Conservation (phyloP, 257 asterid genomes). For the Nyctanthes arbortristis region DNA sequence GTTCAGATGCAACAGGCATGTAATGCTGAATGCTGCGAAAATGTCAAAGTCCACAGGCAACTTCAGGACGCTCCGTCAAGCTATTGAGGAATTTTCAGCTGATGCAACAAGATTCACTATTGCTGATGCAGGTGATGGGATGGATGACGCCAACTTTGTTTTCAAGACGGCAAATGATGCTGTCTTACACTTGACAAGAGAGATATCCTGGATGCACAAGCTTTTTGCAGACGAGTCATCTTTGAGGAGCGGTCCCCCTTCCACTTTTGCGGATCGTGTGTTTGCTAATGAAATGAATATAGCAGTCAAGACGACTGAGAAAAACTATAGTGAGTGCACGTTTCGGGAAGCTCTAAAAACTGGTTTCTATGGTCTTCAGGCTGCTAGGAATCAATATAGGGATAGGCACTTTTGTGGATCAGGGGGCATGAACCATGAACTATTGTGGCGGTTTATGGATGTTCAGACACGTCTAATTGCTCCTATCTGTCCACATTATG, state of each 20-base stretch:
- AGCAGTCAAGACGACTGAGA: slow-evolving; percentile 70
- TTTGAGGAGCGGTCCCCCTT: slow-evolving; percentile 49
- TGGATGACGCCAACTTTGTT: slow-evolving; percentile 95
- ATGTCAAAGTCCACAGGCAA: slow-evolving; percentile 97
- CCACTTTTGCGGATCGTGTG: slow-evolving; percentile 69
- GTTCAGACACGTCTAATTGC: slow-evolving; percentile 74
- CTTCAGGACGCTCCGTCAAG: slow-evolving; percentile 84
- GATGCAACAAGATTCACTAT: slow-evolving; percentile 92
- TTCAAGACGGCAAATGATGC: slow-evolving; percentile 93
- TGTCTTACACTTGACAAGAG: slow-evolving; percentile 84
- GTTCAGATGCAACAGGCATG: slow-evolving; percentile 89
- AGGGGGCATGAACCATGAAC: slow-evolving; percentile 72
- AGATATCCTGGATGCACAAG: slow-evolving; percentile 85
- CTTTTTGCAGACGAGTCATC: slow-evolving; percentile 61
- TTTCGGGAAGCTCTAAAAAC: slow-evolving; percentile 84
- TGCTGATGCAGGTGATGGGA: slow-evolving; percentile 98
- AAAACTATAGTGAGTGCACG: slow-evolving; percentile 69
- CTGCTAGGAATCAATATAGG: slow-evolving; percentile 91
- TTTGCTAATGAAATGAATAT: slow-evolving; percentile 81
- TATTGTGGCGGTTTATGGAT: slow-evolving; percentile 75
- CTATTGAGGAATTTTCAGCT: slow-evolving; percentile 90
- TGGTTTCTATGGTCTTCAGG: slow-evolving; percentile 87
- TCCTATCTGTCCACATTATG: slow-evolving; percentile 87
- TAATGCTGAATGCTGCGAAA: slow-evolving; percentile 88
- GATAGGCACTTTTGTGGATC: slow-evolving; percentile 80